Percentiles rank a stretch among this genome's conserved stretches.
These are phyloP conservation scores for Annona cherimola DNA, from an alignment of 164 flowering plant species.

Conservation along the genomic window DNA sequence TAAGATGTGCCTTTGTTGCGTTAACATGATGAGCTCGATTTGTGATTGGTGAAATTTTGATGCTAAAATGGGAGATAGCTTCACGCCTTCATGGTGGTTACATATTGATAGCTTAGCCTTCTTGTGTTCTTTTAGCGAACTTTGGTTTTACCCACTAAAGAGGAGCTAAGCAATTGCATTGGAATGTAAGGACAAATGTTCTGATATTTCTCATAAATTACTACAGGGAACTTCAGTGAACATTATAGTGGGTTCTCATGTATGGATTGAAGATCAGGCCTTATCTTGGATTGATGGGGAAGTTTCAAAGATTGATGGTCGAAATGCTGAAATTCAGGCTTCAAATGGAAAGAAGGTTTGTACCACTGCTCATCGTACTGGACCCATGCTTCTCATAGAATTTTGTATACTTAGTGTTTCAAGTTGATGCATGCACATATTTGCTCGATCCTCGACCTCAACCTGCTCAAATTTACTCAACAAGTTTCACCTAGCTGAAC, in stretches of 20 bases:
- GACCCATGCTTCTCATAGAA: neutral
- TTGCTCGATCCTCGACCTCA: neutral
- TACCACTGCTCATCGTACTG: neutral
- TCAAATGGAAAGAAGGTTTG: conserved; percentile 40
- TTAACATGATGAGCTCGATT: too few relatives aligned
- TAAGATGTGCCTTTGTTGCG: too few relatives aligned
- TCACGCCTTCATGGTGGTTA: too few relatives aligned
- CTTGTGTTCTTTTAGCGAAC: too few relatives aligned
- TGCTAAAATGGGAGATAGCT: too few relatives aligned
- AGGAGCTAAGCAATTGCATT: too few relatives aligned
- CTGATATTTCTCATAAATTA: neutral
- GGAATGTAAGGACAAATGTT: too few relatives aligned
- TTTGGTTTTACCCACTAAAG: too few relatives aligned
- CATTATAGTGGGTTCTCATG: conserved; percentile 48
- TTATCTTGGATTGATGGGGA: conserved; percentile 60
- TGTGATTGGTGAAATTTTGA: too few relatives aligned
- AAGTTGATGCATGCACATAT: neutral
- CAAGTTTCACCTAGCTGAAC: neutral
- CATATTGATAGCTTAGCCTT: too few relatives aligned
- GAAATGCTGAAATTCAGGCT: conserved; percentile 39
- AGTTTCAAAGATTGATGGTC: conserved; percentile 36
- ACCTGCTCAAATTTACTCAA: neutral
- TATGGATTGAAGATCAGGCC: conserved; percentile 57
- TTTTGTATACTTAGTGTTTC: neutral
- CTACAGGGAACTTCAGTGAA: conserved; percentile 14